Evolutionary conservation across 345 rosid genomes (phyloP).

Genomic region (Raphanus raphanistrum): DNA sequence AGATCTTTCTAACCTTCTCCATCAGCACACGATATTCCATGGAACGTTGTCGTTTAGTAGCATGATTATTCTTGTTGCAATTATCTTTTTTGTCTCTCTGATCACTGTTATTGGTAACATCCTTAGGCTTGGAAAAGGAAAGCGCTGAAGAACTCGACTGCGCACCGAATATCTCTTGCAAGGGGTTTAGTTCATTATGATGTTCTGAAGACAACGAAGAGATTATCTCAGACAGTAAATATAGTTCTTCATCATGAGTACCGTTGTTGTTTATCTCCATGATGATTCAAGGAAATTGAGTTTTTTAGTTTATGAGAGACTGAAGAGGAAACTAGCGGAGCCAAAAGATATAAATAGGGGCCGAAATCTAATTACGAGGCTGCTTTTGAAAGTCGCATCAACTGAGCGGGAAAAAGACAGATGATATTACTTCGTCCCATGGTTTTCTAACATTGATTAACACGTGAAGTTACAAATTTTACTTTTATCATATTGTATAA

Average conservation of each 20-base stretch:
- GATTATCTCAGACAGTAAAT: neutral
- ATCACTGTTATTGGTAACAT: neutral
- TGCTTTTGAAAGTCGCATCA: constrained; percentile 2
- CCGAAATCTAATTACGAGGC: neutral
- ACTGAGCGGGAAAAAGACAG: constrained; percentile 9
- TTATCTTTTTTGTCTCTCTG: neutral
- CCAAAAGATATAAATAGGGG: constrained; percentile 4
- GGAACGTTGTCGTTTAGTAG: constrained; percentile 6
- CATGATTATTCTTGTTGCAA: neutral
- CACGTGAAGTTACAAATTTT: neutral
- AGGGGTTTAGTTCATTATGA: constrained; percentile 17
- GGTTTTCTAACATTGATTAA: constrained; percentile 1
- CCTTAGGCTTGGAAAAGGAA: neutral
- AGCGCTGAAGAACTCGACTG: neutral
- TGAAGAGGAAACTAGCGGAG: neutral
- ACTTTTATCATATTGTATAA: neutral
- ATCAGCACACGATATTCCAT: constrained; percentile 22
- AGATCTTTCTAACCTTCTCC: constrained; percentile 25
- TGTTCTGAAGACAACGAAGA: constrained; percentile 2
- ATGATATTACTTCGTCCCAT: constrained; percentile 7
- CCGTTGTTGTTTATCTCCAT: constrained; percentile 21
- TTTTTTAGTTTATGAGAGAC: constrained; percentile 6
- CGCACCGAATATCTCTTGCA: constrained; percentile 28
- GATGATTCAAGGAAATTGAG: neutral
- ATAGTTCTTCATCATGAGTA: neutral